Evolutionary conservation across 371 early-diverging fungal species (phyloP).

Genomic region (Dentiscutata heterogama): DNA sequence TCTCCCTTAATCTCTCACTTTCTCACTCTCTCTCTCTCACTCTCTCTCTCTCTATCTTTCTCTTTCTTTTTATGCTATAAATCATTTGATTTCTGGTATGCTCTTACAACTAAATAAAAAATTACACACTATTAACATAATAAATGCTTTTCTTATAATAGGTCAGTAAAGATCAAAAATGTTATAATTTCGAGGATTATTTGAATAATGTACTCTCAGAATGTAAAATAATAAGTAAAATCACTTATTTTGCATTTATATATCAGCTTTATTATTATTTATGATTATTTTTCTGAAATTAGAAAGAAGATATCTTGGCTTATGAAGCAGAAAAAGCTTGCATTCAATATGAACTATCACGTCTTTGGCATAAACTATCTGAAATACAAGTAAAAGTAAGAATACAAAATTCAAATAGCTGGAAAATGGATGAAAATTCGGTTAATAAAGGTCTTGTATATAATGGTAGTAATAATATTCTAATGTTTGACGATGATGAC

Average conservation of each 20-base stretch:
- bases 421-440: constrained; percentile 22
- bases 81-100: constrained; percentile 6
- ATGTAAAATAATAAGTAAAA: too few relatives aligned
- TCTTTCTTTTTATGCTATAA: not conserved
- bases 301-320: too few relatives aligned
- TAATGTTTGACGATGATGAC: constrained; percentile 19
- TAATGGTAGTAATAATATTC: not conserved
- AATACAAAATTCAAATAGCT: constrained; percentile 21
- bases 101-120: constrained; percentile 32
- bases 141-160: constrained; percentile 2
- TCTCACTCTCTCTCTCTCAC: too few relatives aligned
- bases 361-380: constrained; percentile 22
- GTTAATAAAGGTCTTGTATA: constrained; percentile 18
- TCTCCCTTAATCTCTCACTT: too few relatives aligned
- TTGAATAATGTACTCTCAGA: too few relatives aligned
- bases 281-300: too few relatives aligned
- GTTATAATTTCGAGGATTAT: too few relatives aligned
- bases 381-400: constrained; percentile 17
- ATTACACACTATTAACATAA: constrained; percentile 15
- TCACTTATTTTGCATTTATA: too few relatives aligned
- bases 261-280: too few relatives aligned
- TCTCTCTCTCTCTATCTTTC: too few relatives aligned
- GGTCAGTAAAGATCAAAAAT: too few relatives aligned
- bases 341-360: constrained; percentile 16
- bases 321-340: not conserved